Conservation (phyloP, 495 filamentous ascomycete genomes). For the Penicillium subrubescens region DNA sequence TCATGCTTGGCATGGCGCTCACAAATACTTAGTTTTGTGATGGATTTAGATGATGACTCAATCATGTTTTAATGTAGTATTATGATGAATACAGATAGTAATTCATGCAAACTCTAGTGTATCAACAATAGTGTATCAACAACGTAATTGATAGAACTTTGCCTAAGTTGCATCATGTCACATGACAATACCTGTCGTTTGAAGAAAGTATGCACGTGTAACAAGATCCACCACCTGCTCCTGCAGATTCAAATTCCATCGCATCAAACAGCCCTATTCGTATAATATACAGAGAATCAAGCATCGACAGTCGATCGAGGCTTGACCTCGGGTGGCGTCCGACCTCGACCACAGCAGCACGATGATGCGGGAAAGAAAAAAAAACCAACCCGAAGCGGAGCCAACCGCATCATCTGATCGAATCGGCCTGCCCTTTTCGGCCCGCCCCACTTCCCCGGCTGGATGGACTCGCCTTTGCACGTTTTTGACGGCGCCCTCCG, state of each 20-base stretch:
- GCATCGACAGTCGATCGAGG: background rate
- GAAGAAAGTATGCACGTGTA: background rate
- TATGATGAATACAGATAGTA: background rate
- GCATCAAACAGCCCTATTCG: background rate
- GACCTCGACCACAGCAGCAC: background rate
- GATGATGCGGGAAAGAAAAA: background rate
- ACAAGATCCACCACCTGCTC: background rate
- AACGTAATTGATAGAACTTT: no score
- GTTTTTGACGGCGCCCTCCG: constrained; percentile 1
- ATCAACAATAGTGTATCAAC: no score
- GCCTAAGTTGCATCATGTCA: background rate
- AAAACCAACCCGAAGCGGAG: constrained; percentile 12
- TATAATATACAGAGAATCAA: background rate
- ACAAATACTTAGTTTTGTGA: background rate
- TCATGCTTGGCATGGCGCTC: background rate
- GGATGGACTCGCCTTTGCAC: constrained; percentile 3
- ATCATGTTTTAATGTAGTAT: background rate
- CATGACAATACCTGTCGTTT: background rate
- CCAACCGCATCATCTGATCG: constrained; percentile 5
- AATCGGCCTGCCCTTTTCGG: constrained; percentile 8
- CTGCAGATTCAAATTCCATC: background rate
- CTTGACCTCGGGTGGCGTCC: background rate
- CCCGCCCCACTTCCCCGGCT: constrained; percentile 7
- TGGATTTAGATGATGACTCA: background rate
- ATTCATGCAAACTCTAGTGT: background rate